Base-by-base conservation (phyloP, 768 basidiomycete species). In the Lyophyllum decastes region DNA sequence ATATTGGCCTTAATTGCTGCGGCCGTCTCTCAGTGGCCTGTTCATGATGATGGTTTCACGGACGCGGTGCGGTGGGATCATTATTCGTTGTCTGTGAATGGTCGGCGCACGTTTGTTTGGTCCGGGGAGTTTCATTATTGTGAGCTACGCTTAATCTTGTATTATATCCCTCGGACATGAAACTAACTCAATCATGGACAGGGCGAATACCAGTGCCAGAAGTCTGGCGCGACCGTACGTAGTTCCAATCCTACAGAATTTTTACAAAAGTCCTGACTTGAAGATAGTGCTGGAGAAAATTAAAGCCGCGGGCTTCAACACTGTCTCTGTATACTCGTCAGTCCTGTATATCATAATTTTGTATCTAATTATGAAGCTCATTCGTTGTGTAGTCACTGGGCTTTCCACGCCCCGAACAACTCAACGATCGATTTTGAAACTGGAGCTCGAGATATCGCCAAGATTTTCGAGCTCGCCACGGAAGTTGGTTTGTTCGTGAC, bases 81-180 rank as follows among this genome's bases (percentile, higher is more conserved):
- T 17, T 57, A 57, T 38, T 57, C 56, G 22, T 12, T 57, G 14
- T 57, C 49, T 52, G 50, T 57, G 17, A 57, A 52, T 27, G 56
- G 56, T 34, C 41, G 21, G 16, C 56, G 56, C 16, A 57, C 56
- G 19, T 57, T 57, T 35, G 50, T 57, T 11, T 57, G 56, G 56
- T 57, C 56, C 3, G 56, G 56, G 2, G 56, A 57, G 17, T 57
- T 57, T 16, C 56, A 57, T 57, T 57, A 57, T 25, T 57, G 56
- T 57, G 27, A 41, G 55, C n/a, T 24, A 14, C 12, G 35, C 25
- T 30, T 12, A 8, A 25, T 38, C 3, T 35, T 22, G 1, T 17
- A 10, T 6, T 2, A 19, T 33, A 8, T 30, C 17, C 9, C 17
- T 30, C 16, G 38, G 24, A 40, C 34, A 22, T 43, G 26, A 45